Percentiles rank a stretch among this genome's conserved stretches.
These are phyloP conservation scores for Thraustotheca clavata DNA, from an alignment of 352 stramenopile genomes.

Conservation along the genomic window DNA sequence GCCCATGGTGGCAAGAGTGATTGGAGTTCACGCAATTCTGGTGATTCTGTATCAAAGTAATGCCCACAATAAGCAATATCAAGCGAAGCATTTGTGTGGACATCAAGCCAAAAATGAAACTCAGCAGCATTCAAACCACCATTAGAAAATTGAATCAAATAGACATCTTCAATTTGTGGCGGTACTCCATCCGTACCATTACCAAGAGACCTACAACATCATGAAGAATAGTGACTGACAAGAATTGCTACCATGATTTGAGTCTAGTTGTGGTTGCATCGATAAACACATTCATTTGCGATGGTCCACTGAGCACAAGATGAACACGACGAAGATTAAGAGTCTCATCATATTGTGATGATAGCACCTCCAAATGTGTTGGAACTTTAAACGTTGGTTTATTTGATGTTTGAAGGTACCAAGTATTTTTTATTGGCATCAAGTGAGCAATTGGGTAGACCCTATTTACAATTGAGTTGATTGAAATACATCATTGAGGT, in stretches of 20 bases:
- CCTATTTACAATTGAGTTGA: conserved; percentile 22
- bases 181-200: conserved; percentile 49
- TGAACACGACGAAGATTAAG: conserved; percentile 52
- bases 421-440: conserved; percentile 55
- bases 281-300: conserved; percentile 66
- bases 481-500: not conserved
- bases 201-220: conserved; percentile 45
- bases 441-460: conserved; percentile 49
- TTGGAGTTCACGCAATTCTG: conserved; percentile 38
- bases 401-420: conserved; percentile 42
- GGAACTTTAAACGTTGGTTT: conserved; percentile 19
- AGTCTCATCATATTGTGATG: conserved; percentile 38
- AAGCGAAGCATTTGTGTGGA: conserved; percentile 35
- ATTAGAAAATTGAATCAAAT: conserved; percentile 67
- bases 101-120: conserved; percentile 77
- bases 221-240: not conserved
- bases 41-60: conserved; percentile 43
- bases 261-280: conserved; percentile 57
- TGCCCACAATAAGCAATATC: conserved; percentile 59
- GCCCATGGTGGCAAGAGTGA: conserved; percentile 42
- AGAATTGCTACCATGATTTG: conserved; percentile 48
- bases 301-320: conserved; percentile 53
- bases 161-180: conserved; percentile 47
- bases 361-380: conserved; percentile 39
- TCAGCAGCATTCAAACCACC: conserved; percentile 35